Base-by-base conservation (phyloP, 176 grass and related monocot genomes). In the Oropetium thomaeum region DNA sequence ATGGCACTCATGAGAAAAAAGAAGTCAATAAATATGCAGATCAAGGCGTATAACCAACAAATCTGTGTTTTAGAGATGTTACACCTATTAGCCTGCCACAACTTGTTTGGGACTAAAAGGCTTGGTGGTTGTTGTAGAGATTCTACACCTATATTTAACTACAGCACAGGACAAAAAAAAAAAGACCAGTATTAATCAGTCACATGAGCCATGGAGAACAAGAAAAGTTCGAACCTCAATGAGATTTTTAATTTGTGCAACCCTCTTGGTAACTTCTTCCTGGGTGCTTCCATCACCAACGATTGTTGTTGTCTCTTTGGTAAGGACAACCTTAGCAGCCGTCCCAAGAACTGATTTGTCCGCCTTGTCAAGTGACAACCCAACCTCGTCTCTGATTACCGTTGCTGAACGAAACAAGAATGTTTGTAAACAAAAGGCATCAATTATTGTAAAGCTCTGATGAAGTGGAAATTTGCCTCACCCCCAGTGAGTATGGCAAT, bases 401-500 rank as follows among this genome's bases (percentile, higher is more conserved):
- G 89, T 99, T 54, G 75, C 96, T 99, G 87, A 68, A 79, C 23
- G n/a, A 65, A 60, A 87, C 5, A 29, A 59, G 4, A 44, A 66
- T 15, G 0, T 5, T 62, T 30, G 62, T 51, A 67, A 37, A 55
- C 31, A 88, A 68, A 42, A 59, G 33, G 20, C 74, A 79, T 38
- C 5, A 4, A 3, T 79, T 33, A 39, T 15, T 17, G 49, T 8
- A 1, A 32, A 49, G 10, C 47, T n/a, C 28, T 60, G 44, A 19
- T 16, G 34, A 20, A 12, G 23, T 17, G 17, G 37, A 72, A 44
- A 0, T 86, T 73, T 57, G 19, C 15, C 84, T 78, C 22, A 70
- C 96, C 96, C 84, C 91, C 96, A 25, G 91, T 99, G 39, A 99
- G 79, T 42, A 99, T 99, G 60, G 96, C 96, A 82, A 99, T 95